A percentile compares a stretch with the other conserved stretches of the same genome.
phyloP scores from a whole-genome alignment of 805 yeast genomes.

The Candida coleopterorum region DNA sequence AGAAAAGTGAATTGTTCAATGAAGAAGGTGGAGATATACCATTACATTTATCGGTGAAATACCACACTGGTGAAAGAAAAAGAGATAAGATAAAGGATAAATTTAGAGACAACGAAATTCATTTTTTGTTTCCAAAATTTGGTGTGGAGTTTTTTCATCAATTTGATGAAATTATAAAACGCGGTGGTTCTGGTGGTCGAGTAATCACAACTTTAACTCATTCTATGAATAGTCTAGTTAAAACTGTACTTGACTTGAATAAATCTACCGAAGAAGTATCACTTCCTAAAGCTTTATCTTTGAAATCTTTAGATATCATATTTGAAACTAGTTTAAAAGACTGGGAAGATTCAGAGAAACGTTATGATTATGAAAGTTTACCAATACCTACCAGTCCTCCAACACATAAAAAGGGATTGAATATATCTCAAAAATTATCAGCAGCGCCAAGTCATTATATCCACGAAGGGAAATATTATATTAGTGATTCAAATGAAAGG shows the following conservation, averaged over 20 bases:
- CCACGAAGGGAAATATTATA: conserved; percentile 42
- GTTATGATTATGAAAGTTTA: conserved; percentile 13
- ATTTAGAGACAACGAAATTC: conserved; percentile 62
- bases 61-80: conserved; percentile 26
- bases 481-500: conserved; percentile 41
- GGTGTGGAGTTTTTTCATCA: conserved; percentile 41
- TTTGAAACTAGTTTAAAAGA: conserved; percentile 24
- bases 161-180: conserved; percentile 14
- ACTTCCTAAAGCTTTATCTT: conserved; percentile 31
- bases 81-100: conserved; percentile 15
- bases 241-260: conserved; percentile 3
- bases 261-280: neutral
- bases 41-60: conserved; percentile 49
- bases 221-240: conserved; percentile 6
- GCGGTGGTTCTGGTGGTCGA: neutral
- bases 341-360: conserved; percentile 20
- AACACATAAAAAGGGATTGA: neutral
- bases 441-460: conserved; percentile 60
- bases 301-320: conserved; percentile 29
- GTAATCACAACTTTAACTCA: conserved; percentile 4
- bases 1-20: conserved; percentile 33
- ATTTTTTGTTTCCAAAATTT: conserved; percentile 59
- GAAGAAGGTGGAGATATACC: conserved; percentile 16
- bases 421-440: conserved; percentile 40
- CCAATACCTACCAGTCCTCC: neutral